phyloP scores from a whole-genome alignment of 345 rosid genomes.

The Nephelium lappaceum region DNA sequence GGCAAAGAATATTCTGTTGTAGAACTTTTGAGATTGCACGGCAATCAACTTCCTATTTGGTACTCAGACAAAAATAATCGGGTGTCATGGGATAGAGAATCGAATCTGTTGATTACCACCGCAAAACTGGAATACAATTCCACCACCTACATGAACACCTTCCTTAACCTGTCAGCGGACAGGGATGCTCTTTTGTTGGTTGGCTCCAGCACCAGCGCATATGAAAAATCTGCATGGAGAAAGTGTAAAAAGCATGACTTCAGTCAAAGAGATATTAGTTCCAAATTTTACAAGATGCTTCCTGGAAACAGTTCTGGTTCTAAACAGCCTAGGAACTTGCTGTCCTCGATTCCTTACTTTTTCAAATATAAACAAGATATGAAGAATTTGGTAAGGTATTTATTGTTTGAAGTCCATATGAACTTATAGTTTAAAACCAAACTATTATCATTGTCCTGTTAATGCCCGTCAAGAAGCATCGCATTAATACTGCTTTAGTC shows the following conservation, averaged over 20 bases:
- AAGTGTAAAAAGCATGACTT: constrained; percentile 3
- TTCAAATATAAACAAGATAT: too few relatives aligned
- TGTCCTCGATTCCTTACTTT: neutral
- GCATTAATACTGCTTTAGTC: neutral
- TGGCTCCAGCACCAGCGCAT: constrained; percentile 94
- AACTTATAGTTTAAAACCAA: neutral
- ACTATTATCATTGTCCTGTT: neutral
- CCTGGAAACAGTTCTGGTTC: neutral
- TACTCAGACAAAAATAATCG: neutral
- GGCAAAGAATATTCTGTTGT: neutral
- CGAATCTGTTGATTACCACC: neutral
- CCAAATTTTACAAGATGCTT: neutral
- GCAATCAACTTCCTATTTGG: neutral
- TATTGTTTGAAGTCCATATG: neutral
- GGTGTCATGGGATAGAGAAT: neutral
- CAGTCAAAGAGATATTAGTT: neutral
- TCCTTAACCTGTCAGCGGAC: constrained; percentile 78
- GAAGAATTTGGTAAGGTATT: neutral
- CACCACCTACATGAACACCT: constrained; percentile 42
- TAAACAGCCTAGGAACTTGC: neutral
- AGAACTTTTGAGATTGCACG: neutral
- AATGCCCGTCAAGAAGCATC: neutral
- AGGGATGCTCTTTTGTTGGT: constrained; percentile 84
- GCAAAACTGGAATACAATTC: constrained; percentile 1
- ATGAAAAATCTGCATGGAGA: constrained; percentile 63